phyloP scores from a whole-genome alignment of 2,329 filamentous ascomycete species.

The Xylariaceae sp. region DNA sequence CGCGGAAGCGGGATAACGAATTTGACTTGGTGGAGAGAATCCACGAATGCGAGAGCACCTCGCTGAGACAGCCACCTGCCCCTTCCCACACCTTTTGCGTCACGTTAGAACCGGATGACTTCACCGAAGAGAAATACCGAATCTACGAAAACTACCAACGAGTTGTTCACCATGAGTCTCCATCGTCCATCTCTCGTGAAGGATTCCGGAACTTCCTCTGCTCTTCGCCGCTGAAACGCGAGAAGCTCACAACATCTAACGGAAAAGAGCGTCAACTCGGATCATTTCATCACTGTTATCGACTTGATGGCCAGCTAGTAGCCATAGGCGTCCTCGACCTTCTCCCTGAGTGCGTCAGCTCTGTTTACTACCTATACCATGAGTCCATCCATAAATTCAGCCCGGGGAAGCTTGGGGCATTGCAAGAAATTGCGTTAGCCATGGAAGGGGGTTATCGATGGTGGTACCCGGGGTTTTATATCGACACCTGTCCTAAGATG shows the following conservation, averaged over 20 bases:
- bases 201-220: constrained; percentile 77
- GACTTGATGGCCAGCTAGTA: constrained; percentile 74
- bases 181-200: constrained; percentile 57
- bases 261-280: constrained; percentile 62
- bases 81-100: constrained; percentile 71
- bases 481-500: constrained; percentile 82
- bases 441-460: constrained; percentile 69
- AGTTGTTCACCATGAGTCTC: constrained; percentile 69
- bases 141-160: constrained; percentile 77
- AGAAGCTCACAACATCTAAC: constrained; percentile 46
- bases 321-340: constrained; percentile 79
- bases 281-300: constrained; percentile 81
- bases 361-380: constrained; percentile 83
- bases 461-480: constrained; percentile 84
- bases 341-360: constrained; percentile 75
- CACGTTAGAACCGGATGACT: constrained; percentile 69
- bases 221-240: constrained; percentile 63
- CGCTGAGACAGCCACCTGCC: constrained; percentile 59
- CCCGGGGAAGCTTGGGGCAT: constrained; percentile 75
- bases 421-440: constrained; percentile 73
- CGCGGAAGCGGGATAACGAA: constrained; percentile 63
- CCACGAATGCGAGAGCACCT: constrained; percentile 66
- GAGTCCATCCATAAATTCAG: constrained; percentile 70
- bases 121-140: constrained; percentile 74
- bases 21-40: constrained; percentile 70